Conservation (phyloP, 352 stramenopile species). For the Phytophthora ramorum region DNA sequence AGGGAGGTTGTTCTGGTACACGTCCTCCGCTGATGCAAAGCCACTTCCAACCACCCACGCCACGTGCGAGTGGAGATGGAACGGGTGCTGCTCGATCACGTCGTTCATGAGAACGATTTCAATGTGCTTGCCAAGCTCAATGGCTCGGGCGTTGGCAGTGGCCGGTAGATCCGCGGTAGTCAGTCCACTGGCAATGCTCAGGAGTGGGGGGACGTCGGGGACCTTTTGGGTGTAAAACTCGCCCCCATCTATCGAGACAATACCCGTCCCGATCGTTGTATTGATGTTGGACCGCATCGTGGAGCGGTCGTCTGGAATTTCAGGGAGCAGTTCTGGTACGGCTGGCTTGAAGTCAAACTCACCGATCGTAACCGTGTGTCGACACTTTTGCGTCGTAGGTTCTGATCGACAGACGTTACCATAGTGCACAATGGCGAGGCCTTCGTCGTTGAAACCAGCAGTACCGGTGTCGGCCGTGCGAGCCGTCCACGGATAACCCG, state of each 20-base stretch:
- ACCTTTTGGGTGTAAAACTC: conserved; percentile 8
- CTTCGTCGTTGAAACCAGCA: conserved; percentile 30
- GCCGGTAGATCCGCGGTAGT: conserved; percentile 15
- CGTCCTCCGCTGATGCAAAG: conserved; percentile 15
- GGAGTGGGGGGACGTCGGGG: conserved; percentile 13
- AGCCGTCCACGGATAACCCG: conserved; percentile 19
- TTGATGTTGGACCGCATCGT: conserved; percentile 26
- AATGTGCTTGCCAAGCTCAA: conserved; percentile 32
- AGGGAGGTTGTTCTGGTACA: conserved; percentile 16
- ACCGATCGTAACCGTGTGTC: neutral
- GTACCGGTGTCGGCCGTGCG: conserved; percentile 6
- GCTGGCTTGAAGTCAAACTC: conserved; percentile 12
- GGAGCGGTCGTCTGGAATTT: conserved; percentile 4
- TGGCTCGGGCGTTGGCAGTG: conserved; percentile 17
- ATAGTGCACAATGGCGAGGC: conserved; percentile 27
- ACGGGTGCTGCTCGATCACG: conserved; percentile 38
- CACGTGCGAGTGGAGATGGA: conserved; percentile 39
- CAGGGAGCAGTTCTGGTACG: neutral
- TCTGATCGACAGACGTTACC: neutral
- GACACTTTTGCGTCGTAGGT: neutral
- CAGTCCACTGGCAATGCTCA: conserved; percentile 19
- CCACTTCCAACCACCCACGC: conserved; percentile 35
- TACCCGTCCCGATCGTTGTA: neutral
- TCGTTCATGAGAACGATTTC: conserved; percentile 36
- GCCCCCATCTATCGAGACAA: conserved; percentile 9